Percentiles rank a stretch among this genome's conserved stretches.
These are phyloP conservation scores for Sugiyamaella sp. DNA, from an alignment of 1,139 yeast genomes.

Conservation along the genomic window DNA sequence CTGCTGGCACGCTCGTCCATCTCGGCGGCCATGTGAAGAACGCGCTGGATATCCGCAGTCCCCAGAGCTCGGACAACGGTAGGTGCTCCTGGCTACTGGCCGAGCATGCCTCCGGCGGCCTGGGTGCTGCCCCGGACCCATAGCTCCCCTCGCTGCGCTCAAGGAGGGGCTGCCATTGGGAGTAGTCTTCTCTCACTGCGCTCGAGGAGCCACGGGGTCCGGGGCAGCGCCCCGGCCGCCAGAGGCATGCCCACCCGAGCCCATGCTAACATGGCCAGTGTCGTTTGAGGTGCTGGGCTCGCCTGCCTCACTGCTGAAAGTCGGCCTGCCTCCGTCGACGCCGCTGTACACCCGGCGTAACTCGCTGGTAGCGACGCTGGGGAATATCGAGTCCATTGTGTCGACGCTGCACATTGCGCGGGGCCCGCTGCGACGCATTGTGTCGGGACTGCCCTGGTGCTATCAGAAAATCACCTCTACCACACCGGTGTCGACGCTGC, in stretches of 20 bases:
- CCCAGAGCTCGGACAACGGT: slow-evolving; percentile 12
- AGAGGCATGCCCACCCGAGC: not conserved
- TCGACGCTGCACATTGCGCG: slow-evolving; percentile 26
- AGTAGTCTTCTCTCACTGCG: not conserved
- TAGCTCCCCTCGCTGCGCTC: not conserved
- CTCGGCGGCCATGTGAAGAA: slow-evolving; percentile 20
- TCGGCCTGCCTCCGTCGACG: slow-evolving; percentile 54
- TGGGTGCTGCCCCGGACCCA: not conserved
- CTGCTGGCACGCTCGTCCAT: slow-evolving; percentile 22
- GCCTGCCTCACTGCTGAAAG: slow-evolving; percentile 46
- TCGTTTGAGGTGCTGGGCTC: slow-evolving; percentile 44
- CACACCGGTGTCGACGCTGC: slow-evolving; percentile 28
- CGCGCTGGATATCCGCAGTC: slow-evolving; percentile 16
- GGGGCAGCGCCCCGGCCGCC: slow-evolving; percentile 2
- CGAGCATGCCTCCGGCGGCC: not conserved
- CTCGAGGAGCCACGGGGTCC: not conserved
- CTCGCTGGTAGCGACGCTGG: slow-evolving; percentile 51
- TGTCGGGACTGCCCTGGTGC: slow-evolving; percentile 26
- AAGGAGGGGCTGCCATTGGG: not conserved
- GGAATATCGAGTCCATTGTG: slow-evolving; percentile 38
- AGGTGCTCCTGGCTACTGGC: not conserved
- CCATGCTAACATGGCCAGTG: slow-evolving; percentile 36
- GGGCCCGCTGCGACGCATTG: slow-evolving; percentile 23
- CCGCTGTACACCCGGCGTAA: slow-evolving; percentile 50
- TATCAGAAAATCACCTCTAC: slow-evolving; percentile 28